Base-by-base conservation (phyloP, 257 asterid genomes). In the Verbena officinalis region DNA sequence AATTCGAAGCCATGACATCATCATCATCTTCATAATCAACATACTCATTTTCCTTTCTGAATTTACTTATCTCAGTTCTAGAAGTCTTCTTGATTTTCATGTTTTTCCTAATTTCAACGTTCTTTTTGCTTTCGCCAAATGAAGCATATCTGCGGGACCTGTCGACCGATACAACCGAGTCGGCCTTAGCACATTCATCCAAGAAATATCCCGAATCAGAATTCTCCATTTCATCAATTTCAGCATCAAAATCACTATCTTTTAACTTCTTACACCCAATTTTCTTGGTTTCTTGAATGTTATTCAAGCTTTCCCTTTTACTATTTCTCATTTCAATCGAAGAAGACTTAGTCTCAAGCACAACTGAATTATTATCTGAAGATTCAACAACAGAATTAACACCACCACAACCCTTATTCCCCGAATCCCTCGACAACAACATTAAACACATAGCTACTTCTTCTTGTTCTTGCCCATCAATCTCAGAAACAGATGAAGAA, bases 171-270 rank as follows among this genome's bases (percentile, higher is more conserved):
- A 75, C 83, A 65, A 84, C 94, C 0, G 97, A 93, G 66, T 93
- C 99, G 43, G 71, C 81, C 72, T 80, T 84, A 14, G 71, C 77
- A 72, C 78, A 71, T 60, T 84, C 99, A 66, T 76, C 94, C 79
- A 93, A 76, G 78, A 84, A 90, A 76, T 93, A 90, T 36, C 82
- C 99, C n/a, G 99, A 91, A 73, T 88, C 98, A 30, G 98, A 91
- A 59, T 84, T 74, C 68, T 81, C 93, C 51, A 63, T 64, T 42
- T 78, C 62, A 19, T 62, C 78, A 43, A 70, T 54, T 53, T 76
- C 87, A 43, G 15, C 80, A 40, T 69, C 83, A 69, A 75, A 45
- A 62, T 24, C 48, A 66, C 62, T 49, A 67, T 62, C 80, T 52
- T 76, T 73, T 13, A 76, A 24, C 81, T 77, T 83, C 69, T 21